Percentiles rank a stretch among this genome's conserved stretches.
phyloP scores from a whole-genome alignment of 1,139 yeast species.

The Oligophagozyma castellii region DNA sequence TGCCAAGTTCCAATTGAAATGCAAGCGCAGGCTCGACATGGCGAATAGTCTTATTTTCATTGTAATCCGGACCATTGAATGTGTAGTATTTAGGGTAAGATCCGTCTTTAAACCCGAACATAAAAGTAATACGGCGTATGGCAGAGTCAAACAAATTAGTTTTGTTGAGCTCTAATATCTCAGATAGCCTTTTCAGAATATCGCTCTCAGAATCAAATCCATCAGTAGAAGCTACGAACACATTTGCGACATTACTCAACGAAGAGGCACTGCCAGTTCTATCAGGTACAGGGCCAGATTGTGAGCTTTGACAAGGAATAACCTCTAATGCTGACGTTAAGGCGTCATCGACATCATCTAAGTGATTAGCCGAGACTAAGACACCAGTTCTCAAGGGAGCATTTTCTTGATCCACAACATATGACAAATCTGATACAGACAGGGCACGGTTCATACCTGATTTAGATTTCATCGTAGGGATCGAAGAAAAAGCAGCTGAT shows the following conservation, averaged over 20 bases:
- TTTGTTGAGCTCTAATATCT: conserved; percentile 52
- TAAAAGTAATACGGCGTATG: conserved; percentile 86
- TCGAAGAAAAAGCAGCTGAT: conserved; percentile 56
- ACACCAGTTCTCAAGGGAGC: conserved; percentile 74
- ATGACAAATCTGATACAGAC: conserved; percentile 84
- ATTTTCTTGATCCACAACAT: conserved; percentile 54
- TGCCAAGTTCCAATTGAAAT: conserved; percentile 87
- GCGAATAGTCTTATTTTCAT: conserved; percentile 82
- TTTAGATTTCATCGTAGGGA: conserved; percentile 37
- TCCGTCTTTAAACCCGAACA: conserved; percentile 72
- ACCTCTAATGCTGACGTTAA: conserved; percentile 63
- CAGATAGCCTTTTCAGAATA: conserved; percentile 46
- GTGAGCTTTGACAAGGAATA: conserved; percentile 34
- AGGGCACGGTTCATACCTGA: conserved; percentile 65
- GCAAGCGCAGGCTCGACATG: conserved; percentile 98
- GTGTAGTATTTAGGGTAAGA: conserved; percentile 91
- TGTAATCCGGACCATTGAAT: conserved; percentile 75
- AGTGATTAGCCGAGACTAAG: conserved; percentile 65
- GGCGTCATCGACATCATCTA: conserved; percentile 83
- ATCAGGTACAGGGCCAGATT: conserved; percentile 32
- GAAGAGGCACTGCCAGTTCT: conserved; percentile 30
- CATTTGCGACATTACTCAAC: conserved; percentile 62
- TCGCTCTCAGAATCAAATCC: conserved; percentile 64
- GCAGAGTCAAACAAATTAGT: conserved; percentile 58
- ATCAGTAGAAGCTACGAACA: conserved; percentile 60